Base-by-base conservation (phyloP, 108 stramenopile species). In the Stephanodiscus triporus region DNA sequence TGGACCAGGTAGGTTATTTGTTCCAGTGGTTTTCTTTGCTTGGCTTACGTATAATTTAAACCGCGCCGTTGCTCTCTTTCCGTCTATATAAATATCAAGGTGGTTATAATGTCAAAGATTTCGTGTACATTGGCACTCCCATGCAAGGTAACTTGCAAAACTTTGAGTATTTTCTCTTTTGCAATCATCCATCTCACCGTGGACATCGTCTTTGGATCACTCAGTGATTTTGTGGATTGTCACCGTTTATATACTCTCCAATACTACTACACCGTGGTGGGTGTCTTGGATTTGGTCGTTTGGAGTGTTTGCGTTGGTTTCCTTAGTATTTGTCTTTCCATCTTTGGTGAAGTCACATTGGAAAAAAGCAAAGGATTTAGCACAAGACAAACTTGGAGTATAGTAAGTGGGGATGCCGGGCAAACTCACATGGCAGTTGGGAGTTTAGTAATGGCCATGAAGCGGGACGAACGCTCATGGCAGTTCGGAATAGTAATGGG, bases 41-140 rank as follows among this genome's bases (percentile, higher is more conserved):
- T 49, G 48, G 19, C 4, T 34, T 34, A 34, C 19, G n/a, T n/a
- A 19, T 49, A 2, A 3, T 7, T 49, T 6, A 49, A 49, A 16
- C n/a, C 48, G 3, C 6, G 20, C 56, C 24, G 4, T 58, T 10
- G 24, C 56, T 58, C 29, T 2, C 27, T 22, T 8, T 5, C 32
- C 32, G 5, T 34, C 32, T 34, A 34, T 5, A 9, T 58, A 1
- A 14, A 34, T 5, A 9, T 58, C 14, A 14, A 30, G 66, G 67
- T 66, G 93, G 91, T 30, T 95, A 95, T 81, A 91, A 72, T 7
- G 49, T 64, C 43, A 89, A 75, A 20, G 88, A 94, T 66, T 94
- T 91, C 53, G 45, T 94, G 48, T 60, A 60, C 6, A 66, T 91
- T 27, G 93, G 93, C 68, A 89, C 87, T 48, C 93, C 93, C 0